phyloP scores from a whole-genome alignment of 441 rosid species.

The Rhodomyrtus psidioides region DNA sequence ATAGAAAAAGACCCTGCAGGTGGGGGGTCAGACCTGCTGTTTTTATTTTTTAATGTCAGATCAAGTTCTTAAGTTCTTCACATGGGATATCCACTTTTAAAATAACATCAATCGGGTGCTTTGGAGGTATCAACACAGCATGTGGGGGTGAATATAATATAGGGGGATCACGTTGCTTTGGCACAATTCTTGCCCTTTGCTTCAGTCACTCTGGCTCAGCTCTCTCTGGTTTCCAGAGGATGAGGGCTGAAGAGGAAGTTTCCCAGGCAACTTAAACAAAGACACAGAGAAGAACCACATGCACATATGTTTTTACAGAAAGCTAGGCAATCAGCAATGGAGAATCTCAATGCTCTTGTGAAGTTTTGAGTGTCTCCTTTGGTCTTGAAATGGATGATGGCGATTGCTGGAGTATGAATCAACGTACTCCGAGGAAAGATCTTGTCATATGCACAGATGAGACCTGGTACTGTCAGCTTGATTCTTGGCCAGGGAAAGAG shows the following conservation, averaged over 20 bases:
- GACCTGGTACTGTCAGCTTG: too few relatives aligned
- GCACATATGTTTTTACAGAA: neutral
- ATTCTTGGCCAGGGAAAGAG: too few relatives aligned
- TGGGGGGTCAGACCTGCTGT: too few relatives aligned
- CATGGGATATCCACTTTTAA: too few relatives aligned
- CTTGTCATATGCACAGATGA: too few relatives aligned
- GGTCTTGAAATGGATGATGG: neutral
- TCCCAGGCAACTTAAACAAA: neutral
- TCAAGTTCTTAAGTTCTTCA: too few relatives aligned
- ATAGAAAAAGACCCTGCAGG: too few relatives aligned
- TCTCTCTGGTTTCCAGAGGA: neutral
- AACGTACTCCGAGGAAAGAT: too few relatives aligned
- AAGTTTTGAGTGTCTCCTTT: neutral
- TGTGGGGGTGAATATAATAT: neutral
- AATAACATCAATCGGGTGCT: neutral
- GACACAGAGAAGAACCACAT: neutral
- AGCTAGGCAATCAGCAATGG: neutral
- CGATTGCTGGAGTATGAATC: neutral
- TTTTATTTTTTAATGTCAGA: too few relatives aligned
- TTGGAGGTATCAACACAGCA: neutral
- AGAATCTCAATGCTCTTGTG: neutral
- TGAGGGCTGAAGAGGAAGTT: neutral
- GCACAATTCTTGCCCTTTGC: neutral
- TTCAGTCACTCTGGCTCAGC: neutral
- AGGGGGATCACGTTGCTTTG: neutral